Percentiles rank a stretch among this genome's conserved stretches.
phyloP scores from a whole-genome alignment of 2,329 filamentous ascomycete genomes.

The Blumeriella jaapii region DNA sequence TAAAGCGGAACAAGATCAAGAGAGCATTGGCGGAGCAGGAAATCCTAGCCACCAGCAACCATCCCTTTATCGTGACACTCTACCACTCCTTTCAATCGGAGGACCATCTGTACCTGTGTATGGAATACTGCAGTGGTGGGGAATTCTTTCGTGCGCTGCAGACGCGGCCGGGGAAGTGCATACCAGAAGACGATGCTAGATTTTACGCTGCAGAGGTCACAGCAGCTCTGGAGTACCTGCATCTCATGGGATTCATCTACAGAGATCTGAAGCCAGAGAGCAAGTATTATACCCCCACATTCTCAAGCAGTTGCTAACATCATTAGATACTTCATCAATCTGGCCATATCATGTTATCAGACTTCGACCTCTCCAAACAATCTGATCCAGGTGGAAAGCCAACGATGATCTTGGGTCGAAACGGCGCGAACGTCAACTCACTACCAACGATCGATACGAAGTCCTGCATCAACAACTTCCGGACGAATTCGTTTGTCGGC shows the following conservation, averaged over 20 bases:
- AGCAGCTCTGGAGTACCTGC: constrained; percentile 88
- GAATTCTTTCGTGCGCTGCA: constrained; percentile 97
- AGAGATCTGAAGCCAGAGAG: constrained; percentile 94
- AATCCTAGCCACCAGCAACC: constrained; percentile 95
- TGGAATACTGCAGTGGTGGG: constrained; percentile 98
- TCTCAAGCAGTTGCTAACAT: constrained; percentile 28
- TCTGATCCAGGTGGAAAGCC: constrained; percentile 92
- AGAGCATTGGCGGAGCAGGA: constrained; percentile 94
- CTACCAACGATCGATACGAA: constrained; percentile 97
- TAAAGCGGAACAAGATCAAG: constrained; percentile 99
- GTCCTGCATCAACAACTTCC: constrained; percentile 95
- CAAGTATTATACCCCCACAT: constrained; percentile 37
- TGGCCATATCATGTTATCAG: constrained; percentile 99
- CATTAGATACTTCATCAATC: constrained; percentile 90
- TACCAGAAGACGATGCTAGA: constrained; percentile 88
- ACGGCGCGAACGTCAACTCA: constrained; percentile 73
- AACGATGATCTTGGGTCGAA: constrained; percentile 86
- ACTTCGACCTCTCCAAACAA: constrained; percentile 97
- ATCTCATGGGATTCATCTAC: constrained; percentile 99
- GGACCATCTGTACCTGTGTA: constrained; percentile 96
- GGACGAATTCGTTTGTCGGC: constrained; percentile 96
- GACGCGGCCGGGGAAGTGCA: constrained; percentile 92
- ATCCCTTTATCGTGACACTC: constrained; percentile 95
- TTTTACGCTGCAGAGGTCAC: constrained; percentile 98
- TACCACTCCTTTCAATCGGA: constrained; percentile 99